Base-by-base conservation (phyloP, 1,139 yeast genomes). In the Yarrowia galli region DNA sequence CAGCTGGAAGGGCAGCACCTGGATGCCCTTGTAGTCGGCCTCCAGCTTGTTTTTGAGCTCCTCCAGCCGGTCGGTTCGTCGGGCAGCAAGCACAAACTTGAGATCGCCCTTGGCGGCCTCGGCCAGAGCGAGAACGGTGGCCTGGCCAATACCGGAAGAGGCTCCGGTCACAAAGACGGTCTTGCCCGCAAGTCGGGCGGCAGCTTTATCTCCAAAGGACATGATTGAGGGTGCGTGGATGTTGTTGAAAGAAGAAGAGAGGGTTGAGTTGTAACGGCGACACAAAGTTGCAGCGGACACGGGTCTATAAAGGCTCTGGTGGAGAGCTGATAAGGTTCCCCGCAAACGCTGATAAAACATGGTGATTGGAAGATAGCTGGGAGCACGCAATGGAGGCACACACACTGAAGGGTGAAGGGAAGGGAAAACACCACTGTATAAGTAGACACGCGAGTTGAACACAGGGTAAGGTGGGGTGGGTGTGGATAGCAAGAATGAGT, bases 81-180 rank as follows among this genome's bases (percentile, higher is more conserved):
- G 84, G 7, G 96, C 96, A 3, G 89, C 83, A 22, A 90, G 80
- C 68, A 91, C 81, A 70, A 91, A 81, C 71, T 87, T 87, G 72
- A 89, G 78, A 43, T 84, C 77, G 60, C 96, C 96, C 67, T 86
- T 80, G 20, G 93, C 81, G 16, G 92, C 91, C 35, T 80, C 83
- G 61, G 91, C 89, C 71, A 89, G 87, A 75, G 89, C 92, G 45
- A 80, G 74, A 3, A 96, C 96, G 15, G 92, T 88, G 28, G 95
- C 92, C 74, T 84, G 84, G 38, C 96, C 96, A 73, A 89, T 89
- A 15, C 93, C 93, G 5, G 91, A 84, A 43, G 91, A 86, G 20
- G 93, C 93, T 38, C 95, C 95, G 20, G 95, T 89, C 74, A 89
- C 84, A 46, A 89, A 82, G 45, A 87, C 80, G 42, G 83, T 82